Conservation (phyloP, 768 basidiomycete genomes). For the Pleurotus eryngii region DNA sequence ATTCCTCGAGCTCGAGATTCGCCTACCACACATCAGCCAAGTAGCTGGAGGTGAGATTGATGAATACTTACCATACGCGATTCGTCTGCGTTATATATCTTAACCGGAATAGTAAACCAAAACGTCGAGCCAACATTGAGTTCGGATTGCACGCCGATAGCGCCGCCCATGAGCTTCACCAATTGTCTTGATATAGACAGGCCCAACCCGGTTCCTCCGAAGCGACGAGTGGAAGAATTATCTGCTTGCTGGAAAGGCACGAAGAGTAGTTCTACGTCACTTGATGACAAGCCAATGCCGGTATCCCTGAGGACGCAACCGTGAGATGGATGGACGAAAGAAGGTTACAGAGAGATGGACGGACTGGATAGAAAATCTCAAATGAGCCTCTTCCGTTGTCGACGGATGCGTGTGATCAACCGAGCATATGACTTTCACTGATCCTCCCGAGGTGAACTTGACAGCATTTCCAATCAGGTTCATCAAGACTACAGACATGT, state of each 20-base stretch:
- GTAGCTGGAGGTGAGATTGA: neutral
- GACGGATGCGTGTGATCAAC: conserved; percentile 36
- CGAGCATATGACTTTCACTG: conserved; percentile 59
- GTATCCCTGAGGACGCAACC: conserved; percentile 47
- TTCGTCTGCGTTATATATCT: conserved; percentile 51
- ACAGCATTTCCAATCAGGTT: conserved; percentile 77
- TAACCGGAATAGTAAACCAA: conserved; percentile 73
- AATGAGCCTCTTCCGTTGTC: conserved; percentile 39
- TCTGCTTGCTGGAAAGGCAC: conserved; percentile 79
- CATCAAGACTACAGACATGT: conserved; percentile 53
- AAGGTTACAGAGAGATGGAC: conserved; percentile 12
- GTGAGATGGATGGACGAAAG: neutral
- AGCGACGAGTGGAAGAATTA: conserved; percentile 72
- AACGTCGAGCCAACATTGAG: conserved; percentile 63
- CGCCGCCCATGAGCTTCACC: conserved; percentile 74
- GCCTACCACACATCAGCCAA: conserved; percentile 30
- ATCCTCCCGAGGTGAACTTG: conserved; percentile 66
- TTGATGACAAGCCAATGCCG: conserved; percentile 66
- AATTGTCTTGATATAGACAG: conserved; percentile 72
- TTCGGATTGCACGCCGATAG: conserved; percentile 67
- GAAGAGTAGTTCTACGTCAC: conserved; percentile 65
- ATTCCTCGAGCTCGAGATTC: conserved; percentile 40
- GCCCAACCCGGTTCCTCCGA: conserved; percentile 77
- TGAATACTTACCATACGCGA: conserved; percentile 44
- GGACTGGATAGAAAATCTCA: conserved; percentile 69